phyloP scores from a whole-genome alignment of 371 early-diverging fungal genomes.

The Phascolomyces articulosus region DNA sequence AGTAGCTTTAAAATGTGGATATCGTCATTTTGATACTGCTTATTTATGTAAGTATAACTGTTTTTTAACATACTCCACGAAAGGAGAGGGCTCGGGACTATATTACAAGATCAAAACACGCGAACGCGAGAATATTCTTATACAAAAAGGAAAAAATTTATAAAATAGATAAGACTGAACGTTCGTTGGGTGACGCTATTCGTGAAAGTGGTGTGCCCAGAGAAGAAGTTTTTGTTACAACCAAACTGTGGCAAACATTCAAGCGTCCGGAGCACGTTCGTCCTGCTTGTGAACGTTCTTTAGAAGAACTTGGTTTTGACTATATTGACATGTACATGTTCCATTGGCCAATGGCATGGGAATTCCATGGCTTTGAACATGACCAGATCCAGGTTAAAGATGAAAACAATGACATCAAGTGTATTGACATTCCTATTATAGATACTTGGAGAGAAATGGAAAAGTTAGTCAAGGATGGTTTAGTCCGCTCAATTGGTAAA shows the following conservation, averaged over 20 bases:
- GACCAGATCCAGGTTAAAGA: slow-evolving; percentile 18
- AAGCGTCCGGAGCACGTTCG: slow-evolving; percentile 55
- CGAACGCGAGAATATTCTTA: too few species aligned
- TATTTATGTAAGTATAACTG: slow-evolving; percentile 32
- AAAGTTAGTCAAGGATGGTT: slow-evolving; percentile 57
- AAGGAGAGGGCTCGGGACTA: too few species aligned
- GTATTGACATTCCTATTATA: slow-evolving; percentile 50
- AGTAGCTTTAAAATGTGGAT: slow-evolving; percentile 38
- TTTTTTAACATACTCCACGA: too few species aligned
- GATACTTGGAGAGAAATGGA: slow-evolving; percentile 86
- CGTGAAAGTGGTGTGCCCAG: slow-evolving; percentile 53
- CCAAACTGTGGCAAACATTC: slow-evolving; percentile 87
- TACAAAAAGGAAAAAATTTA: too few species aligned
- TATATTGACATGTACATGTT: slow-evolving; percentile 94
- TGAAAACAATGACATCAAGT: slow-evolving; percentile 29
- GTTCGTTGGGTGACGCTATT: slow-evolving; percentile 75
- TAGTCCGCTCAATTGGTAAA: slow-evolving; percentile 49
- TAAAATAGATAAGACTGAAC: slow-evolving; percentile 57
- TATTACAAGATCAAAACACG: too few species aligned
- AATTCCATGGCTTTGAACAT: slow-evolving; percentile 38
- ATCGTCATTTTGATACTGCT: slow-evolving; percentile 48
- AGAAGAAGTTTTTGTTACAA: slow-evolving; percentile 56
- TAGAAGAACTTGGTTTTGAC: slow-evolving; percentile 72
- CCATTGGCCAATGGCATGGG: slow-evolving; percentile 46
- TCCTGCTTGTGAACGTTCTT: slow-evolving; percentile 57